These are phyloP conservation scores for Stellera chamaejasme DNA, from an alignment of 345 rosid species.

Conservation along the genomic window DNA sequence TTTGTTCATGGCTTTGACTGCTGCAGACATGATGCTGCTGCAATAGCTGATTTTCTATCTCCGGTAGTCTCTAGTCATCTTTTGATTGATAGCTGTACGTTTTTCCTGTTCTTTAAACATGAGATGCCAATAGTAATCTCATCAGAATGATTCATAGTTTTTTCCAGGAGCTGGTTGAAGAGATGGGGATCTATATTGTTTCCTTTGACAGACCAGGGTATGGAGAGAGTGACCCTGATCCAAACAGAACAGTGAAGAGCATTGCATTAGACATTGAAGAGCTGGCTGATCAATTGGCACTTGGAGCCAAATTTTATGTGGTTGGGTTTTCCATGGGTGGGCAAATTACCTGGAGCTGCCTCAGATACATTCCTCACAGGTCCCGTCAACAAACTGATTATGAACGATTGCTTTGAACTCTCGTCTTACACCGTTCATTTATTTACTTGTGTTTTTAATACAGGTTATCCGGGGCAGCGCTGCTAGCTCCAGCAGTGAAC, in stretches of 20 bases:
- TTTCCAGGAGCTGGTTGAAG: conserved; percentile 38
- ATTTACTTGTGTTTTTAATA: not conserved
- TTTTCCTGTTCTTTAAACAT: not conserved
- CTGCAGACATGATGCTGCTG: conserved; percentile 8
- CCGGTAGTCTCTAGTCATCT: conserved; percentile 7
- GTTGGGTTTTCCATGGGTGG: conserved; percentile 45
- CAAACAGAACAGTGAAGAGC: conserved; percentile 33
- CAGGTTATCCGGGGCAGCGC: conserved; percentile 45
- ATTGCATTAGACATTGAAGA: conserved; percentile 50
- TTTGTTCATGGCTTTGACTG: conserved; percentile 36
- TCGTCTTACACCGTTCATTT: not conserved
- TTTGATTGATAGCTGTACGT: not conserved
- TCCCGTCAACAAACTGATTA: not conserved
- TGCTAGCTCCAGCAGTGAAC: conserved; percentile 40
- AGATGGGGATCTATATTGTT: conserved; percentile 28
- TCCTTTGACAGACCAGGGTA: conserved; percentile 56
- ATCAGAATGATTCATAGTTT: not conserved
- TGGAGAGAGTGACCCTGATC: conserved; percentile 58
- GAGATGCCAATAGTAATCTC: not conserved
- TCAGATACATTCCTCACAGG: conserved; percentile 54
- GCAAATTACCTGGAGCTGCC: conserved; percentile 40
- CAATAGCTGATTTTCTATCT: conserved; percentile 4
- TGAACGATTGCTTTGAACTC: not conserved
- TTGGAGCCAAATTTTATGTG: conserved; percentile 43
- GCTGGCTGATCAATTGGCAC: conserved; percentile 37